Conservation (phyloP, 495 filamentous ascomycete species). For the Antarctomyces pellizariae region DNA sequence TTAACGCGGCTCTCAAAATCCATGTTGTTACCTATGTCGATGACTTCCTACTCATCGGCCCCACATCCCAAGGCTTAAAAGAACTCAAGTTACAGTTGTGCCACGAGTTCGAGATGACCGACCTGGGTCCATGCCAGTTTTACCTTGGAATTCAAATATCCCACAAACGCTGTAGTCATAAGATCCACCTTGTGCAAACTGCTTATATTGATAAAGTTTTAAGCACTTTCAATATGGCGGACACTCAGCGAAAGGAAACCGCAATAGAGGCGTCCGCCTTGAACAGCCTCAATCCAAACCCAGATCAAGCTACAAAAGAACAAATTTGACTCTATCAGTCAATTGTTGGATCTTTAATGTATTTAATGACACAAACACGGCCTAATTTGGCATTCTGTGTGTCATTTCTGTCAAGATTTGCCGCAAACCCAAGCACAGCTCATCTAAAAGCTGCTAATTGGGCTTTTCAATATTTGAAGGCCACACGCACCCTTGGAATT, state of each 20-base stretch:
- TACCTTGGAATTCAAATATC: slow-evolving; percentile 9
- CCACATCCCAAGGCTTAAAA: slow-evolving; percentile 8
- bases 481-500: not conserved
- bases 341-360: slow-evolving; percentile 7
- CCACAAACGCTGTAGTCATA: slow-evolving; percentile 1
- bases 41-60: slow-evolving; percentile 14
- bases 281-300: slow-evolving; percentile 5
- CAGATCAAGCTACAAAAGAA: slow-evolving; percentile 1
- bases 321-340: slow-evolving; percentile 5
- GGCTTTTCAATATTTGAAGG: not conserved
- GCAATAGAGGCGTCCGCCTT: slow-evolving; percentile 5
- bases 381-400: slow-evolving; percentile 8
- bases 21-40: slow-evolving; percentile 16
- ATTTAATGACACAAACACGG: slow-evolving; percentile 6
- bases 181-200: slow-evolving; percentile 6
- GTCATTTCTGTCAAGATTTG: slow-evolving; percentile 4
- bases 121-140: slow-evolving; percentile 7
- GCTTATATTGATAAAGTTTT: slow-evolving; percentile 8
- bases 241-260: slow-evolving; percentile 5
- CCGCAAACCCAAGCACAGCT: slow-evolving; percentile 4
- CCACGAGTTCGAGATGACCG: slow-evolving; percentile 9
- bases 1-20: slow-evolving; percentile 3
- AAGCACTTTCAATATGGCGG: slow-evolving; percentile 3
- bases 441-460: not conserved
- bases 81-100: slow-evolving; percentile 12